These are phyloP conservation scores for Ascochyta clinopodiicola DNA, from an alignment of 2,329 filamentous ascomycete genomes.

Conservation along the genomic window DNA sequence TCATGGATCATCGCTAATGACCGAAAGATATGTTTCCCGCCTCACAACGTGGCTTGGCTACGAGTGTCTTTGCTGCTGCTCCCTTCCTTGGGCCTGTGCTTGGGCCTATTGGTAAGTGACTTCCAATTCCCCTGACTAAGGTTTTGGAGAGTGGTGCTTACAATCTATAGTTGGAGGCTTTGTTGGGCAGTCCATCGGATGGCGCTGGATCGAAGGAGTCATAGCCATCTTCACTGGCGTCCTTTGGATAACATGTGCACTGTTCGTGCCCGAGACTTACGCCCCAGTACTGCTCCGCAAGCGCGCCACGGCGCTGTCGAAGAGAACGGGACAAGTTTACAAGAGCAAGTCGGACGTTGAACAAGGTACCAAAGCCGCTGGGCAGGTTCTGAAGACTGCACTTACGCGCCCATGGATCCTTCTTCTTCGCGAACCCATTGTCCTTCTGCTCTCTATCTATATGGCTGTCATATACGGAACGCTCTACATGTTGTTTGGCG, in stretches of 20 bases:
- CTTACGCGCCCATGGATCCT: conserved; percentile 38
- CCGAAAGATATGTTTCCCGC: conserved; percentile 13
- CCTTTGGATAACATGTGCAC: conserved; percentile 38
- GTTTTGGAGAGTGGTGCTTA: conserved; percentile 32
- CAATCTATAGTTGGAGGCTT: conserved; percentile 34
- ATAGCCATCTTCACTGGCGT: conserved; percentile 59
- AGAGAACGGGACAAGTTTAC: conserved; percentile 61
- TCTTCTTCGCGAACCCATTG: conserved; percentile 31
- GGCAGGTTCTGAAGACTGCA: conserved; percentile 1
- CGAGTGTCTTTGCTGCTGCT: conserved; percentile 52
- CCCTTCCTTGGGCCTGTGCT: conserved; percentile 57
- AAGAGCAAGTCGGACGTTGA: conserved; percentile 55
- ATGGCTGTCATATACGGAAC: conserved; percentile 51
- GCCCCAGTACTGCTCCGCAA: conserved; percentile 66
- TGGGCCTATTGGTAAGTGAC: conserved; percentile 50
- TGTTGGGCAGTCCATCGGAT: conserved; percentile 24
- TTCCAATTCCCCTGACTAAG: too few relatives aligned
- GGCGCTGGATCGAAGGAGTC: conserved; percentile 51
- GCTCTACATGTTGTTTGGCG: conserved; percentile 57
- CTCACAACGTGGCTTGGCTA: conserved; percentile 53
- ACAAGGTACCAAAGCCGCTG: conserved; percentile 9
- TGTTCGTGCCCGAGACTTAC: conserved; percentile 65
- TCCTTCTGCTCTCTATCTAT: conserved; percentile 25
- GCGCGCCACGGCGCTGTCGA: conserved; percentile 65
- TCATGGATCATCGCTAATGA: not conserved